Evolutionary conservation across 2,329 filamentous ascomycete species (phyloP).

Genomic region (Clonostachys byssicola): DNA sequence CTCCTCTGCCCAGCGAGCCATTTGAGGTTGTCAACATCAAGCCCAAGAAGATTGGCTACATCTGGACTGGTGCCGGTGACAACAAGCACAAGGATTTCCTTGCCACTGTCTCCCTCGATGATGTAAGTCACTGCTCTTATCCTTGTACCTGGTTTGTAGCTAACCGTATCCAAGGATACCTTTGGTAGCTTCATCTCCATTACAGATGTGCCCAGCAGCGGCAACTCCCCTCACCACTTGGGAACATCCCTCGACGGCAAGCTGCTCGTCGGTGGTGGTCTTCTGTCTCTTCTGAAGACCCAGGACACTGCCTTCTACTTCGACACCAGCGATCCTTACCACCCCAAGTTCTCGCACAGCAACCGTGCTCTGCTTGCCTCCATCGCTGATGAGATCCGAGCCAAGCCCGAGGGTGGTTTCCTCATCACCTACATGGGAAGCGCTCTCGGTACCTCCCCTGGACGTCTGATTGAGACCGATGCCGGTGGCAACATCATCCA

Average conservation of each 20-base stretch:
- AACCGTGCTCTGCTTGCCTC: constrained; percentile 55
- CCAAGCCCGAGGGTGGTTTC: constrained; percentile 50
- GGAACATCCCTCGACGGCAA: constrained; percentile 51
- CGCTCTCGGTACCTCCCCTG: constrained; percentile 52
- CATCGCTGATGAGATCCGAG: constrained; percentile 58
- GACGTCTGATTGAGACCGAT: constrained; percentile 58
- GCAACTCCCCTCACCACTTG: constrained; percentile 58
- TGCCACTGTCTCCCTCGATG: constrained; percentile 53
- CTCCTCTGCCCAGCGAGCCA: constrained; percentile 47
- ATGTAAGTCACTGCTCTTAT: constrained; percentile 26
- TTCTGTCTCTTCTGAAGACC: constrained; percentile 54
- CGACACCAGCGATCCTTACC: constrained; percentile 53
- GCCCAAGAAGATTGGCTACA: constrained; percentile 64
- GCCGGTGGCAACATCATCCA: constrained; percentile 55
- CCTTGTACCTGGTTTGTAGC: background rate
- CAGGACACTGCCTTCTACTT: constrained; percentile 62
- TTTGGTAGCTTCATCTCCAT: constrained; percentile 56
- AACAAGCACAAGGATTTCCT: constrained; percentile 57
- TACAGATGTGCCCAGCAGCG: constrained; percentile 53
- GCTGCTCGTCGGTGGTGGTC: constrained; percentile 51
- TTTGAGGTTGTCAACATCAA: constrained; percentile 50
- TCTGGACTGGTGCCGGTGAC: constrained; percentile 58
- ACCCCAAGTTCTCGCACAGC: constrained; percentile 54
- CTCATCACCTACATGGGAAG: constrained; percentile 37
- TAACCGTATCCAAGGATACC: constrained; percentile 36